These are phyloP conservation scores for Pilaira anomala DNA, from an alignment of 192 early-diverging fungal species.

Conservation along the genomic window DNA sequence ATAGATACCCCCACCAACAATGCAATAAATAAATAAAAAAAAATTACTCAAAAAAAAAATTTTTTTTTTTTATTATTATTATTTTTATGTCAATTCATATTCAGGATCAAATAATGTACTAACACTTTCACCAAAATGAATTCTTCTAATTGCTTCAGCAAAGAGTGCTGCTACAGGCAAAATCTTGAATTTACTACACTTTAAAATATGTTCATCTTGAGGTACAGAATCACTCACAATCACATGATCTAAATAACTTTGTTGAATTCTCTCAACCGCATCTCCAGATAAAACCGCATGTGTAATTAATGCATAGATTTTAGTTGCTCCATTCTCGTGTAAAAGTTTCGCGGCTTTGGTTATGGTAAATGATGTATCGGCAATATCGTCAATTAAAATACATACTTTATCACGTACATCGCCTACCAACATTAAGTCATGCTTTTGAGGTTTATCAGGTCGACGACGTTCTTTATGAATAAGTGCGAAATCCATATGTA, in stretches of 20 bases:
- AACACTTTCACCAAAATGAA: conserved; percentile 94
- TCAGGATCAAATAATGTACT: conserved; percentile 67
- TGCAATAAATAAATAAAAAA: conserved; percentile 1
- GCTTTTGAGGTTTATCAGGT: conserved; percentile 59
- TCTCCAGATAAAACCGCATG: conserved; percentile 89
- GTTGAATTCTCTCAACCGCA: conserved; percentile 77
- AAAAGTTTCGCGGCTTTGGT: conserved; percentile 85
- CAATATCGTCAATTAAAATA: conserved; percentile 95
- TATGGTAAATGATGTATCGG: conserved; percentile 90
- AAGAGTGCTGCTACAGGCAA: conserved; percentile 86
- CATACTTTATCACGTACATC: conserved; percentile 81
- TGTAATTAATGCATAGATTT: conserved; percentile 91
- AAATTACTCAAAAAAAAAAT: neutral
- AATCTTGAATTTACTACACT: conserved; percentile 76
- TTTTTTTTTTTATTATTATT: neutral
- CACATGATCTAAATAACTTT: conserved; percentile 75
- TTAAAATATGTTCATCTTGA: conserved; percentile 77
- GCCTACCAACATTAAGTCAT: conserved; percentile 90
- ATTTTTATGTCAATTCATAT: conserved; percentile 19
- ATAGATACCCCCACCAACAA: neutral
- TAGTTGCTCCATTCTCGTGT: conserved; percentile 80
- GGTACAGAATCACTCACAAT: conserved; percentile 95
- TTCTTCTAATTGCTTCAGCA: conserved; percentile 92
- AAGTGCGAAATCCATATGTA: conserved; percentile 94
- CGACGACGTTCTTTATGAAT: conserved; percentile 87